Conservation (phyloP, 306 rosid species). For the Trifolium dubium region DNA sequence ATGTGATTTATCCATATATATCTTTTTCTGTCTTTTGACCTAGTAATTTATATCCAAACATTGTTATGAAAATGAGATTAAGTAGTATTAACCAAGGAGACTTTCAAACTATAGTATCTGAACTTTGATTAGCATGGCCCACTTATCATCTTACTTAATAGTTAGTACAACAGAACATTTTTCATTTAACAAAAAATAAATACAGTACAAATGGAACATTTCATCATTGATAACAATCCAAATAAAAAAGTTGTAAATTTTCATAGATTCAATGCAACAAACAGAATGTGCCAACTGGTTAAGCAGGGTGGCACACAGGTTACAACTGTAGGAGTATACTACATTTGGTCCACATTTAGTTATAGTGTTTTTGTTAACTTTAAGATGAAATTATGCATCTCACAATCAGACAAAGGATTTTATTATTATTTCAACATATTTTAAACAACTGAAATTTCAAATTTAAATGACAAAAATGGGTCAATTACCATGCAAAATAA, state of each 20-base stretch:
- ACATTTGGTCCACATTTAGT: background rate
- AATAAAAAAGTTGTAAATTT: background rate
- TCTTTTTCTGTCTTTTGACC: background rate
- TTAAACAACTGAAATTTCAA: slow-evolving; percentile 20
- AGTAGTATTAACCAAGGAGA: background rate
- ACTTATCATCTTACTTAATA: background rate
- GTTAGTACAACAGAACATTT: background rate
- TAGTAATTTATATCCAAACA: background rate
- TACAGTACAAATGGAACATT: background rate
- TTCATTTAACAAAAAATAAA: background rate
- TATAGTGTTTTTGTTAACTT: background rate
- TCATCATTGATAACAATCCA: background rate
- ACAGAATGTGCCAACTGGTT: background rate
- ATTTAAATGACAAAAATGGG: background rate
- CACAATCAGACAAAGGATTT: background rate
- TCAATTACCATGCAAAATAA: slow-evolving; percentile 16
- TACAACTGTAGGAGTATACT: background rate
- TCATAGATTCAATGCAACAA: background rate
- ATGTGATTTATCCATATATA: background rate
- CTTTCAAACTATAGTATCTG: background rate
- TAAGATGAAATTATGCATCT: background rate
- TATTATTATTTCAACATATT: slow-evolving; percentile 5
- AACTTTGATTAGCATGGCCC: background rate
- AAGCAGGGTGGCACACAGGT: background rate
- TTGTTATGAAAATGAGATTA: background rate